Evolutionary conservation across 1,284 basidiomycete species (phyloP).

Genomic region (Earliella scabrosa): DNA sequence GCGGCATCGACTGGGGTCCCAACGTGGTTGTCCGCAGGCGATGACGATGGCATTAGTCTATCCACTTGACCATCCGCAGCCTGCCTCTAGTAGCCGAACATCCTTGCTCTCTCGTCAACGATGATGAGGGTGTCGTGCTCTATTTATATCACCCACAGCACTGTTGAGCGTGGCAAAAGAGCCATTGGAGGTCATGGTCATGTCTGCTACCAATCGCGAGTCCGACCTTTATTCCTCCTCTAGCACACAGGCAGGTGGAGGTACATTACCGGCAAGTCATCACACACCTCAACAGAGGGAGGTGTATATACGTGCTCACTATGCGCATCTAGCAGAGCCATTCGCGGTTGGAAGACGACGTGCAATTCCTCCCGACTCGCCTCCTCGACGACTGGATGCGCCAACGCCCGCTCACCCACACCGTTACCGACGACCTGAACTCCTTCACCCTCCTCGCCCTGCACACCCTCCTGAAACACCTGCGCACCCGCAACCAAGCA

Average conservation of each 20-base stretch:
- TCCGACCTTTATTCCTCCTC: not conserved
- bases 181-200: no score
- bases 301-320: not conserved
- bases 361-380: conserved; percentile 1
- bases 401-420: not conserved
- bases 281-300: not conserved
- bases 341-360: not conserved
- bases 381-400: conserved; percentile 2
- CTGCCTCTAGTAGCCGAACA: not conserved
- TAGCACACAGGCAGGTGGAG: not conserved
- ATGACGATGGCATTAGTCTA: not conserved
- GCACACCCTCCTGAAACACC: not conserved
- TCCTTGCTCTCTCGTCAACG: no score
- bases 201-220: no score
- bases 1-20: not conserved
- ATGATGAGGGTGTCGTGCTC: no score
- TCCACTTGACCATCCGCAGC: not conserved
- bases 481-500: not conserved
- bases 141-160: no score
- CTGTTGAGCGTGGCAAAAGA: no score
- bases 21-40: not conserved
- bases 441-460: conserved; percentile 2
- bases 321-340: not conserved
- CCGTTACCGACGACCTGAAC: conserved; percentile 1
- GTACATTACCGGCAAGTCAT: not conserved